These are phyloP conservation scores for Melastoma candidum DNA, from an alignment of 441 rosid genomes.

Conservation along the genomic window DNA sequence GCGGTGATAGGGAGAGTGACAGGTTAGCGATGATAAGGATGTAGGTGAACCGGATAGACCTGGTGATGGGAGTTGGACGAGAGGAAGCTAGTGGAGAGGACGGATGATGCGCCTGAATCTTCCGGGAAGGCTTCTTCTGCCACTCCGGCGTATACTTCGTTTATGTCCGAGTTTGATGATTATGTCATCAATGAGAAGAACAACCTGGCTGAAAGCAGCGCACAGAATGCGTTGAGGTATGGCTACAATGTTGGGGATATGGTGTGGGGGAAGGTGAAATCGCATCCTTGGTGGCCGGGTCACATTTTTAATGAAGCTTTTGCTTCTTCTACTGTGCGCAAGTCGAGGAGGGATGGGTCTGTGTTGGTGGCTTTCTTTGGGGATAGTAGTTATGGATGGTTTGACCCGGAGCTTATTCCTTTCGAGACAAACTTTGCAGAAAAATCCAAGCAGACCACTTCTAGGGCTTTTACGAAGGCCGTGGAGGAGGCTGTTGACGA, in stretches of 20 bases:
- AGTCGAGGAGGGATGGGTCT: constrained; percentile 69
- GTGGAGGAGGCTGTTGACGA: constrained; percentile 94
- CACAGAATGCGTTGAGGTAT: constrained; percentile 60
- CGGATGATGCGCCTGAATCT: constrained; percentile 19
- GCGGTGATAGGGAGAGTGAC: constrained; percentile 1
- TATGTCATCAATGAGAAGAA: constrained; percentile 68
- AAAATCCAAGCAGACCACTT: constrained; percentile 55
- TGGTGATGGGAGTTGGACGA: constrained; percentile 9
- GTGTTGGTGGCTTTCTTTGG: constrained; percentile 91
- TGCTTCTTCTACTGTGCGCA: constrained; percentile 74
- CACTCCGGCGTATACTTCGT: constrained; percentile 30
- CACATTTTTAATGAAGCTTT: constrained; percentile 85
- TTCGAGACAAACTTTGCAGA: constrained; percentile 57
- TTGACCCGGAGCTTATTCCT: constrained; percentile 89
- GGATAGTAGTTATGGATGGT: constrained; percentile 98
- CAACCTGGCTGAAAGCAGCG: constrained; percentile 33
- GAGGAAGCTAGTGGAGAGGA: constrained; percentile 11
- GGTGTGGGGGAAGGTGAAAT: constrained; percentile 99
- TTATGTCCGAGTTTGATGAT: constrained; percentile 81
- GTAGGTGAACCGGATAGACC: constrained; percentile 7
- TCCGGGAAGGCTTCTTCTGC: constrained; percentile 11
- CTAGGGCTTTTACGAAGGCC: constrained; percentile 64
- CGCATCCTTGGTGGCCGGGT: constrained; percentile 99
- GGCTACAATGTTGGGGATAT: constrained; percentile 91
- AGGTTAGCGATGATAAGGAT: not conserved